Base-by-base conservation (phyloP, 768 basidiomycete genomes). In the Termitomyces sp. region DNA sequence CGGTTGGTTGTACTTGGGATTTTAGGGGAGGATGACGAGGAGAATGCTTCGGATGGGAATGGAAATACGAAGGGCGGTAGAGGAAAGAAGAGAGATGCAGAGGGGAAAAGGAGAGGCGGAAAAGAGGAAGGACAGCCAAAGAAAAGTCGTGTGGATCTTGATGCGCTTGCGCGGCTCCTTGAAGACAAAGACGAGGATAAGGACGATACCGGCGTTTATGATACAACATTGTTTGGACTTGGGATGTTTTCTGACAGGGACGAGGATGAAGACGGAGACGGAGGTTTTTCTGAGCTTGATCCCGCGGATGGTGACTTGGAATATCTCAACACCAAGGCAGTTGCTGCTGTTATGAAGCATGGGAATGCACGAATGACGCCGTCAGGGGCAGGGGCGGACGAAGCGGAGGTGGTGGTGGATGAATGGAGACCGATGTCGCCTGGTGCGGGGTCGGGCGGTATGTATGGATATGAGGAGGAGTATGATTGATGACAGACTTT, bases 131-230 rank as follows among this genome's bases (percentile, higher is more conserved):
- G 65, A 42, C 61, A 17, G 50, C 69, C 42, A 59, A 71, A 63
- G 67, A 79, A 68, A 61, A 74, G 67, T 2, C 72, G 84, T 49
- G 74, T 89, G 60, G 73, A 90, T 69, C 78, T 86, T 73, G 83
- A 86, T 55, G 86, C 81, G 17, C 72, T 88, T 37, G 73, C 78
- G 15, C 75, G 73, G 47, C 76, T 91, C 57, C 73, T 90, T 74
- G 64, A 76, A 62, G 66, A 70, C 57, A 69, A 71, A 5, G 50
- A 51, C 6, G 60, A 59, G 25, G 63, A 60, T 14, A 54, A 63
- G 15, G 65, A 57, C 6, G 59, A 58, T n/a, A 43, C 8, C 6
- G 47, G 46, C 25, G 48, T 11, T 47, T 63, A 65, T 17, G 60
- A 60, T 42, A 53, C 61, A 10, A 32, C 60, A 3, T 37, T 66